Evolutionary conservation across 805 yeast species (phyloP), one percentile per base, ranked within the genome.

Genomic region (Candida manassasensis): DNA sequence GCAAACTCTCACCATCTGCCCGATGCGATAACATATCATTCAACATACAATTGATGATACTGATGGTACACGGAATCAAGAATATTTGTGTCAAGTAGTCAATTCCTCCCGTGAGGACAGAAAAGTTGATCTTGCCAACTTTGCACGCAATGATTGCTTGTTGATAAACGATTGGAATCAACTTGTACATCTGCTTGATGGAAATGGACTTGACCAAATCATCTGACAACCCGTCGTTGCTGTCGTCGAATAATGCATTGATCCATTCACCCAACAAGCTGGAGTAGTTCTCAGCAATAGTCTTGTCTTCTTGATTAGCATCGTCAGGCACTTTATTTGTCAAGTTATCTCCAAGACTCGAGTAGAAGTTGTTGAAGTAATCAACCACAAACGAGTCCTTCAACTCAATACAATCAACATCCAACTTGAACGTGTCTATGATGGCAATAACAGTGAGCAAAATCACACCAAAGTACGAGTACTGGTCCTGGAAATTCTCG

Each of bases 31-130:
- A 34, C 3, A 51, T 44, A 18, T 45, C 44, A 5, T 39, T 28
- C 13, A 53, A 22, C 19, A 55, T 31, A 69, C 69, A 66, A 32
- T 48, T 55, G 13, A 64, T 49, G 17, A 64, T 55, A 22, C 59
- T 57, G 16, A 57, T 30, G 61, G 59, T 74, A 71, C 82, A 45
- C 47, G 74, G 54, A 2, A 84, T 65, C 44, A 90, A 64, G 43
- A 85, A 84, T 2, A 86, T 83, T 49, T 89, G 96, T 29, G 84
- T 66, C 45, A 90, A 83, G 49, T 89, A 87, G 49, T 89, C 97
- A 22, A 90, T 64, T 0, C 96, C 97, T 37, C 84, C 84, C 32
- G 69, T 71, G 27, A 87, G 63, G 4, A 77, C 71, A 3, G 79
- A 80, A 7, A 71, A 53, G 43, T 78, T 81, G 3, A 85, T 66